Evolutionary conservation across 371 early-diverging fungal species (phyloP), one percentile per base, ranked within the genome.

Genomic region (Mucor irregularis): DNA sequence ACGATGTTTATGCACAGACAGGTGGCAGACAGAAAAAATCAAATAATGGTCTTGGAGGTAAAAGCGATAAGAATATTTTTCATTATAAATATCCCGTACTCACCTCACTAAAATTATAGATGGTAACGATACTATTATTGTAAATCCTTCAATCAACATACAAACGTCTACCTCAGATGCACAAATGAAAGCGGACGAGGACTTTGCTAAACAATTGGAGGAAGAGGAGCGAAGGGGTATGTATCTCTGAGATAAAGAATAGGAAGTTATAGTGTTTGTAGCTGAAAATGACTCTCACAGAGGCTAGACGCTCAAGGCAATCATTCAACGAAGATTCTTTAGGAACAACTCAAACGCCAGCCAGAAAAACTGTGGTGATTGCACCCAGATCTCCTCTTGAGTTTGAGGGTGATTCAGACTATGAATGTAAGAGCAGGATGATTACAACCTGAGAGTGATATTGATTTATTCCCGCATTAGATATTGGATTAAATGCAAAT

Each of bases 1-100:
- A 75, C 35, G 78, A 78, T 50, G 78, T 78, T 1, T 78, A 78
- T 58, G 63, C 73, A 26, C 58, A 70, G 51, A 78, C 74, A 13
- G 47, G 49, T 22, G 52, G 29, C 4, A 53, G 38, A 25, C 50
- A 34, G 30, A 43, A 43, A 29, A 26, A 53, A n/a, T 40, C 45
- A 1, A 46, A 38, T 21, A 50, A 35, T 3, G 24, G n/a, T 33
- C 52, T 44, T 29, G 33, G 55, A 49, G 44, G 52, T 35, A 48
- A 2, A 22, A 26, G 13, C 13, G 10, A 22, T 8, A n/a, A n/a
- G n/a, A n/a, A n/a, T n/a, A n/a, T n/a, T n/a, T n/a, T n/a, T n/a
- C n/a, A n/a, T n/a, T n/a, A n/a, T n/a, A n/a, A n/a, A n/a, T n/a
- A n/a, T n/a, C n/a, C n/a, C n/a, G n/a, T n/a, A n/a, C n/a, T n/a